phyloP scores from a whole-genome alignment of 225 moss, liverwort and hornwort species.

The Pseudoscleropodium purum region DNA sequence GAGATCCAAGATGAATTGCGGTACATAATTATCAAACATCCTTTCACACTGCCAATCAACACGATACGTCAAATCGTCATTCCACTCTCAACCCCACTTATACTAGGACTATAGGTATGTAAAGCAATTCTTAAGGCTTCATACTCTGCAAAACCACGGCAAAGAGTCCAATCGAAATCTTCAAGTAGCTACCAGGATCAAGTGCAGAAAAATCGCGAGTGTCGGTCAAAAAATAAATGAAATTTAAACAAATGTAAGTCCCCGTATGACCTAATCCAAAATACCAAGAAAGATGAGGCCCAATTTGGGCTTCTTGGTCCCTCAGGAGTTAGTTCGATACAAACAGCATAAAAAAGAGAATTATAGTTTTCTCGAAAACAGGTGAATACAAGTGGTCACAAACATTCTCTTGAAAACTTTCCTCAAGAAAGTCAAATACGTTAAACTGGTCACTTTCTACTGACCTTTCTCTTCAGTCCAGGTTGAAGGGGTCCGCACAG shows the following conservation, averaged over 20 bases:
- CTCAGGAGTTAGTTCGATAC: neutral
- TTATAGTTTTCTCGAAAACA: neutral
- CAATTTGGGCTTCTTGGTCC: neutral
- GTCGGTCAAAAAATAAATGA: neutral
- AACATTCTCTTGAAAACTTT: neutral
- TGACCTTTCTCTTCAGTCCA: slow-evolving; percentile 31
- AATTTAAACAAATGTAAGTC: neutral
- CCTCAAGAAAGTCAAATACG: neutral
- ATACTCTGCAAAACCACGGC: neutral
- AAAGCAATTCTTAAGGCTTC: neutral
- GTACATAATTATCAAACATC: slow-evolving; percentile 31
- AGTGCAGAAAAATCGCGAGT: neutral
- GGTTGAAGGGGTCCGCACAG: slow-evolving; percentile 36
- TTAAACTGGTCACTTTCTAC: neutral
- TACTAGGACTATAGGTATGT: neutral
- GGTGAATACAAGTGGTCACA: neutral
- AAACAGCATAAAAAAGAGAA: neutral
- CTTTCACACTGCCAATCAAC: slow-evolving; percentile 35
- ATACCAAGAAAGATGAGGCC: neutral
- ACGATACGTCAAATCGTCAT: neutral
- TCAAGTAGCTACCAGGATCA: neutral
- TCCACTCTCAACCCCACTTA: neutral
- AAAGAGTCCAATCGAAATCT: neutral
- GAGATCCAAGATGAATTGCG: slow-evolving; percentile 26
- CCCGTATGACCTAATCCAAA: neutral